phyloP scores from a whole-genome alignment of 2,329 filamentous ascomycete genomes.

The Xylaria polymorpha region DNA sequence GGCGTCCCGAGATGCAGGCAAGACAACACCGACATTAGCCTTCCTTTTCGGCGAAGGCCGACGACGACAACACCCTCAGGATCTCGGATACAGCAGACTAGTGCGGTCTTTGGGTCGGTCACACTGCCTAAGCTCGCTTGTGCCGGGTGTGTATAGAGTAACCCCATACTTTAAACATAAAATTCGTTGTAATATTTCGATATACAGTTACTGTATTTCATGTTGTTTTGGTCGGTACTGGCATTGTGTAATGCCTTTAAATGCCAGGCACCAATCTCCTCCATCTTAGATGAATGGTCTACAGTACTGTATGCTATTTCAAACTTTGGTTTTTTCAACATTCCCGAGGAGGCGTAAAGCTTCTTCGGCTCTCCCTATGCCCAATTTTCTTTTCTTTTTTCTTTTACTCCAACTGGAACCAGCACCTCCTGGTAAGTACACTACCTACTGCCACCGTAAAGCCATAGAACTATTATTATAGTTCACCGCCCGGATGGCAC shows the following conservation, averaged over 20 bases:
- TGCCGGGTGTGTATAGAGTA: not conserved
- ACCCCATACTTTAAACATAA: conserved; percentile 8
- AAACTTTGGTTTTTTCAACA: not conserved
- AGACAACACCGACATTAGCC: conserved; percentile 21
- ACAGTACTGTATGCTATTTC: conserved; percentile 6
- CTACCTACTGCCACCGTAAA: not conserved
- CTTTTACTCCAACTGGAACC: not conserved
- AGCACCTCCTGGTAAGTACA: not conserved
- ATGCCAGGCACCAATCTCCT: not conserved
- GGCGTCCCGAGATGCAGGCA: conserved; percentile 21
- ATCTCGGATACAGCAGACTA: conserved; percentile 5
- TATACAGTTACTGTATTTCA: not conserved
- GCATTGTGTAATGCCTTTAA: conserved; percentile 16
- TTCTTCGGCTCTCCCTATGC: not conserved
- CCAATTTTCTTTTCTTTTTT: not conserved
- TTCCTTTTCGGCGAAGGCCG: conserved; percentile 34
- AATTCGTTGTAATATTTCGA: not conserved
- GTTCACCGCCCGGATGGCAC: conserved; percentile 18
- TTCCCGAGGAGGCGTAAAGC: not conserved
- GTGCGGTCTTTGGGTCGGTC: not conserved
- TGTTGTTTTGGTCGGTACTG: conserved; percentile 5
- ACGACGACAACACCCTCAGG: conserved; percentile 11
- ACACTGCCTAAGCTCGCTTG: not conserved
- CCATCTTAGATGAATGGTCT: not conserved
- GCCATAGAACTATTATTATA: not conserved